phyloP scores from a whole-genome alignment of 108 stramenopile genomes.

The Hondaea fermentalgiana region DNA sequence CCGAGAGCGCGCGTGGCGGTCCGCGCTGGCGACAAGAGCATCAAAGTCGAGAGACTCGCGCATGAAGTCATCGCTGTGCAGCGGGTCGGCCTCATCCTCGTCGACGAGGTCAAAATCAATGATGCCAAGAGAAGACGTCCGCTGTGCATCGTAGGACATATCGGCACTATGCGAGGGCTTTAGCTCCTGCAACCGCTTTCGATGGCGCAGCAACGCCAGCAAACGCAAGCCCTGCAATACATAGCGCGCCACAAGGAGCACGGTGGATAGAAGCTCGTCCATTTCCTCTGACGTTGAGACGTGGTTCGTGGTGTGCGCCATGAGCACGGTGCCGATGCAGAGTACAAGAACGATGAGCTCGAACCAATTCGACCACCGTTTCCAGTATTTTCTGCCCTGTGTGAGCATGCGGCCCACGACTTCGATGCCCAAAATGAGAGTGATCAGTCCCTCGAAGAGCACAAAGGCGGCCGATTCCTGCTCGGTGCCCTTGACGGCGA shows the following conservation, averaged over 20 bases:
- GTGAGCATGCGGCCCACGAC: neutral
- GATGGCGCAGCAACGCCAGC: neutral
- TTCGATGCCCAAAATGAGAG: neutral
- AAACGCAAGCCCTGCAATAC: neutral
- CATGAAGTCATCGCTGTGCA: too few relatives aligned
- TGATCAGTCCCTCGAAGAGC: neutral
- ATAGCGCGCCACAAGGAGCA: neutral
- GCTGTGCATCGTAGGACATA: neutral
- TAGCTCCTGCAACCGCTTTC: neutral
- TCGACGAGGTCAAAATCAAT: neutral
- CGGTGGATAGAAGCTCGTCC: neutral
- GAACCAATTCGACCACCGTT: slow-evolving; percentile 7
- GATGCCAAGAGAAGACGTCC: neutral
- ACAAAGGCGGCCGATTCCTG: neutral
- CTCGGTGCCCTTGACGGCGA: neutral
- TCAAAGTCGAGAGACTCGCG: too few relatives aligned
- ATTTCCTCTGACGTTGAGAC: neutral
- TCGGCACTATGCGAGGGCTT: neutral
- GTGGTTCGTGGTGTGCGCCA: neutral
- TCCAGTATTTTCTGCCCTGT: neutral
- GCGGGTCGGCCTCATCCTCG: neutral
- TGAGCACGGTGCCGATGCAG: neutral
- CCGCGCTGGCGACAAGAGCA: too few relatives aligned
- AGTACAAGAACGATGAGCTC: neutral
- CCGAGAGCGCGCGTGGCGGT: too few relatives aligned